Percentiles rank a stretch among this genome's conserved stretches.
Evolutionary conservation across 2,329 filamentous ascomycete species (phyloP).

Genomic region (Fusarium sp.): DNA sequence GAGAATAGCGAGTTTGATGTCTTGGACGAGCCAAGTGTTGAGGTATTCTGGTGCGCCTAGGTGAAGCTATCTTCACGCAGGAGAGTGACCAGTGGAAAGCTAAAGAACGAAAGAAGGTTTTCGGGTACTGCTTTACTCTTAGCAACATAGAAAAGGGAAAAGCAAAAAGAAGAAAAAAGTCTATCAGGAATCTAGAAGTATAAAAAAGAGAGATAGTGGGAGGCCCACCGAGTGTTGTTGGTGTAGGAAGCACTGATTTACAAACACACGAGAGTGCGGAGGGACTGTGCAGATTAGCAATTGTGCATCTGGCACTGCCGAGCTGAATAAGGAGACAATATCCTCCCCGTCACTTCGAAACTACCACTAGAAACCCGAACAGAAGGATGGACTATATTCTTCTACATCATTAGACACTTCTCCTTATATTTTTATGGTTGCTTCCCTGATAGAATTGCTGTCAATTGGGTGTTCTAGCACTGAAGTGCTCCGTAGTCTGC

Average conservation of each 20-base stretch:
- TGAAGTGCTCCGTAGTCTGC: not conserved
- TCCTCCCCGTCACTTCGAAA: not conserved
- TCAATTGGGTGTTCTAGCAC: not conserved
- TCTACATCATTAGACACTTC: not conserved
- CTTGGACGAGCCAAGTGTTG: not conserved
- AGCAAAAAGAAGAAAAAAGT: not conserved
- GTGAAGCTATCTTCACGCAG: not conserved
- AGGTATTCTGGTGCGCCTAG: not conserved
- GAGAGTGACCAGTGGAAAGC: not conserved
- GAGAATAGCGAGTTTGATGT: not conserved
- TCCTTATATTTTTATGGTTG: not conserved
- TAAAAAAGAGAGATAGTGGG: not conserved
- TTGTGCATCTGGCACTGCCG: not conserved
- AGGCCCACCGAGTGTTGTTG: not conserved
- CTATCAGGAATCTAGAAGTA: no score
- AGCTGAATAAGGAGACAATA: not conserved
- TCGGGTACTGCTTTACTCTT: not conserved
- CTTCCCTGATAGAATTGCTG: not conserved
- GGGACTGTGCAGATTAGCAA: conserved; percentile 1
- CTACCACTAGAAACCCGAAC: not conserved
- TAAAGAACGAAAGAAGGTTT: not conserved
- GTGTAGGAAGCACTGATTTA: conserved; percentile 24
- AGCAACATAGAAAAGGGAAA: not conserved
- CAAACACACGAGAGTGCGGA: not conserved
- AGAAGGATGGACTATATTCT: not conserved